Evolutionary conservation across 2,329 filamentous ascomycete species (phyloP).

Genomic region (Phialocephala sp.): DNA sequence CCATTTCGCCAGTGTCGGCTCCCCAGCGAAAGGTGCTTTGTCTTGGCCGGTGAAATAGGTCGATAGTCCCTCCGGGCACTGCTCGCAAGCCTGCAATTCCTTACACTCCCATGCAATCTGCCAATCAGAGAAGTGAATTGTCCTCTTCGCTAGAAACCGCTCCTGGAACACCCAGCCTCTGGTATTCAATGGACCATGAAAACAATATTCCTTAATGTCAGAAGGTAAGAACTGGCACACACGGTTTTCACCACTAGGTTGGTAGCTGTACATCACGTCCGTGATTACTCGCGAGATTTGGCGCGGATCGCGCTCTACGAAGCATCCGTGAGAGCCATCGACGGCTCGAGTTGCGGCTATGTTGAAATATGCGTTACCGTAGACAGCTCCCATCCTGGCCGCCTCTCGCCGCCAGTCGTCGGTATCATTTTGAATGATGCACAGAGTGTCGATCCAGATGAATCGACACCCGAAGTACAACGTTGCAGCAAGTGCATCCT

Average conservation of each 20-base stretch:
- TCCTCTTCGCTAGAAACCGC: conserved; percentile 29
- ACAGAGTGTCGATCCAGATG: conserved; percentile 41
- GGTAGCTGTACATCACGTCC: background rate
- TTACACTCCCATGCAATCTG: conserved; percentile 26
- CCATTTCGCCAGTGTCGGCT: background rate
- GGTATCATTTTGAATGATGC: conserved; percentile 36
- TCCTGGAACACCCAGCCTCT: conserved; percentile 40
- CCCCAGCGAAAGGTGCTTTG: background rate
- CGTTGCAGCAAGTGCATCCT: background rate
- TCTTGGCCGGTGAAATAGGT: background rate
- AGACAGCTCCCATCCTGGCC: conserved; percentile 24
- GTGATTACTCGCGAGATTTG: background rate
- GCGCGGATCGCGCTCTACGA: background rate
- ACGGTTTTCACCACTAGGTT: background rate
- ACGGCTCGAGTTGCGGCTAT: conserved; percentile 11
- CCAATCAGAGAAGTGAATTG: conserved; percentile 42
- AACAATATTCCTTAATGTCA: background rate
- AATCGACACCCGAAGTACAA: conserved; percentile 22
- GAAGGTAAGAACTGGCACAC: background rate
- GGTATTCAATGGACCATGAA: conserved; percentile 10
- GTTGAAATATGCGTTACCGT: conserved; percentile 20
- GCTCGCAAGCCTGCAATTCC: background rate
- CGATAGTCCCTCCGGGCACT: background rate
- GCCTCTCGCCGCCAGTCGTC: conserved; percentile 25
- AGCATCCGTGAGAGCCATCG: conserved; percentile 1